Base-by-base conservation (phyloP, 202 grass and related monocot species). In the Miscanthus sacchariflorus region DNA sequence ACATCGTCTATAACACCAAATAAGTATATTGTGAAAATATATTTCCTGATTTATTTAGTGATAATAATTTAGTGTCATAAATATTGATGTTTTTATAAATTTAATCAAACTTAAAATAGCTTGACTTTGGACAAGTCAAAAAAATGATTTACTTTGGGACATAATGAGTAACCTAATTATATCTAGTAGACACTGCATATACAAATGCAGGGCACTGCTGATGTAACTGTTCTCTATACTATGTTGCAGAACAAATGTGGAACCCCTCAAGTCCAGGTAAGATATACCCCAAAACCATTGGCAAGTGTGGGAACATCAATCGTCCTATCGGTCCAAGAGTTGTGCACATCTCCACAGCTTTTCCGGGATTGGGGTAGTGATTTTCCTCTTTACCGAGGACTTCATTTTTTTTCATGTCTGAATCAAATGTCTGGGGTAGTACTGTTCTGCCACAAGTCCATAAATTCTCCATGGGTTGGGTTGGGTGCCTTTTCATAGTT, bases 371-470 rank as follows among this genome's bases (percentile, higher is more conserved):
- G 15, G 44, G 64, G 84, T 49, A 81, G 71, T 30, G 15, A 14
- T 66, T 70, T 70, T 49, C 45, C 38, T 76, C 50, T 85, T 91
- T 88, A 71, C 70, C 69, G 61, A 91, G 49, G 63, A 44, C n/a
- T 7, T 33, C 39, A 61, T 12, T 36, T 46, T 14, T 17, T 76
- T 70, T 35, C 33, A 8, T 14, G 43, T 74, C 40, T 73, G 18
- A 86, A 33, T 18, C 66, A 35, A 12, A 56, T 23, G 23, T 23
- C 38, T 36, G 23, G n/a, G 33, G 30, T 21, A 58, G 15, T 59
- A 59, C 52, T 19, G 7, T 65, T 25, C 23, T 65, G 23, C 61
- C 12, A 64, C 59, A 64, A 12, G 24, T 66, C 63, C 11, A 66
- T 13, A 65, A 65, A 12, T 65, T 27, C 10, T 65, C 4, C 35